A percentile compares a stretch with the other conserved stretches of the same genome.
phyloP scores from a whole-genome alignment of 441 rosid genomes.

The Melastoma candidum region DNA sequence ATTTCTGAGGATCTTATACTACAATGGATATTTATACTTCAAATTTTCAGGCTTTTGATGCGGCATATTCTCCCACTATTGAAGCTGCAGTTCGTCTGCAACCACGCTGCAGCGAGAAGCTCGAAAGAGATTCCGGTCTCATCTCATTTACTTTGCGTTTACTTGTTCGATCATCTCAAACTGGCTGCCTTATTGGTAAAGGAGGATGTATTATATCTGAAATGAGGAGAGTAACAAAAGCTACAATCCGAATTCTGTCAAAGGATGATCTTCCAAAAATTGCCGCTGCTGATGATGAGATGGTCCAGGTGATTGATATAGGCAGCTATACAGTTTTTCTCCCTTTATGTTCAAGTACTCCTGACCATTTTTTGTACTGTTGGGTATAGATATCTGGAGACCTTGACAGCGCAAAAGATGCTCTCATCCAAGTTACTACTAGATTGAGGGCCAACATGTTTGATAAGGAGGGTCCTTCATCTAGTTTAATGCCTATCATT shows the following conservation, averaged over 20 bases:
- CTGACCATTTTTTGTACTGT: slow-evolving; percentile 1
- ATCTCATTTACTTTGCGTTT: slow-evolving; percentile 7
- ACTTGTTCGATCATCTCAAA: slow-evolving; percentile 53
- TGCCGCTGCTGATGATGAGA: slow-evolving; percentile 54
- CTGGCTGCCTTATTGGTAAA: slow-evolving; percentile 57
- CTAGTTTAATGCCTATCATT: slow-evolving; percentile 65
- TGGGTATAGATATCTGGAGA: slow-evolving; percentile 73
- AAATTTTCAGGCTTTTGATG: no score
- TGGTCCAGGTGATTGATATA: slow-evolving; percentile 39
- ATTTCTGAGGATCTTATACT: no score
- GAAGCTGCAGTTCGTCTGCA: neutral
- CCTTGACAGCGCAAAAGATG: slow-evolving; percentile 90
- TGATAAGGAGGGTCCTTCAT: slow-evolving; percentile 77
- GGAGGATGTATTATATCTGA: slow-evolving; percentile 57
- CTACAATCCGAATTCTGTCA: slow-evolving; percentile 45
- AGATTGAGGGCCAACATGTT: slow-evolving; percentile 83
- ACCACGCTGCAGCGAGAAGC: neutral
- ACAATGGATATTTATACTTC: no score
- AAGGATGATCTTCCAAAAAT: slow-evolving; percentile 48
- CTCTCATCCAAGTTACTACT: slow-evolving; percentile 66
- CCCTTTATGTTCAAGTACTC: no score
- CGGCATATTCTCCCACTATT: no score
- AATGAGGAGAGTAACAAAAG: slow-evolving; percentile 53
- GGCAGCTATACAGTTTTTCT: no score
- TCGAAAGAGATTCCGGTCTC: neutral